Evolutionary conservation across 163 green algal species (phyloP), one percentile per base, ranked within the genome.

Genomic region (Scenedesmus sp.): DNA sequence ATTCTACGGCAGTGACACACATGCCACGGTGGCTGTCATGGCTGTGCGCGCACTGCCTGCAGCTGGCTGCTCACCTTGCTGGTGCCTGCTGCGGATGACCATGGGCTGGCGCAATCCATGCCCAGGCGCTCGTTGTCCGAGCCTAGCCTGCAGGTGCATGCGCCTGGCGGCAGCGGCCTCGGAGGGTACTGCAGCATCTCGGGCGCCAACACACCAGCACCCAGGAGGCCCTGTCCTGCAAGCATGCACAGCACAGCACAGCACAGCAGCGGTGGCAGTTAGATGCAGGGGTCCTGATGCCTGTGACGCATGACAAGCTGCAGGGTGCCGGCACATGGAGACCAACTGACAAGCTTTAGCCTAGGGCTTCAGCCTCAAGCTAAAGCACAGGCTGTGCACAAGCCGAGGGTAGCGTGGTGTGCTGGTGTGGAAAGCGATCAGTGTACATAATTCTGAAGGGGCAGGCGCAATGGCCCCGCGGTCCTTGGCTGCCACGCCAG

Each of bases 101-200:
- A 86, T 33, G 81, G 81, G 46, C 81, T 86, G 44, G 81, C 30
- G 49, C 81, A 86, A 7, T 86, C 46, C 81, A 86, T 86, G 30
- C 44, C 30, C 10, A 86, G 22, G 10, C 81, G 81, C 18, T 56
- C 12, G 26, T 72, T 86, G 81, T 73, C n/a, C 30, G 12, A 72
- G 12, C 81, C 81, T 18, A 72, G 6, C 44, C 81, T 56, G 46
- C 81, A 86, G 46, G 81, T 86, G 33, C 81, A 86, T 53, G 44
- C 46, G n/a, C 49, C 46, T 43, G 44, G 44, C 35, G 81, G 81
- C 81, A 86, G 46, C 22, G 24, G 44, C 26, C 7, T 35, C 24
- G 81, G 30, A 0, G 81, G 81, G 35, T 86, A 86, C 46, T 86
- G 81, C 49, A 86, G 65, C 65, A 76, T 40, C 30, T 76, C 65